Base-by-base conservation (phyloP, 495 filamentous ascomycete genomes). In the Aspergillus ostianus region DNA sequence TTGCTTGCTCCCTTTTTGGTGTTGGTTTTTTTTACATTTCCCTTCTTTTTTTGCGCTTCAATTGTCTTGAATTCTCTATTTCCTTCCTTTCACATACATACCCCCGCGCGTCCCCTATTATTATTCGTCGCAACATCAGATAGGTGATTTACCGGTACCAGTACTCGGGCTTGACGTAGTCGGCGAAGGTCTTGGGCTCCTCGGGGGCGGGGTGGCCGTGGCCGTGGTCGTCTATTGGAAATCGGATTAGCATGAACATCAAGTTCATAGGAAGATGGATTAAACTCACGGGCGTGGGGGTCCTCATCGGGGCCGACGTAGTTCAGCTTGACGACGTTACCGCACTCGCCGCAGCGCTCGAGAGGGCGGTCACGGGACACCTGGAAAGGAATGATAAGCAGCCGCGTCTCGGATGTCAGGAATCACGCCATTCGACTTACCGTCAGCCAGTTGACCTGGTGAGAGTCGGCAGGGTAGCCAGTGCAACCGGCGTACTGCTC, bases 401-500 rank as follows among this genome's bases (percentile, higher is more conserved):
- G 15, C 20, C 19, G 21, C 26, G 6, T 18, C 4, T 21, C 54
- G 45, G 23, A 21, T 18, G 44, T 7, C 2, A 21, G 4, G 6
- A 47, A 56, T 27, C 21, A 58, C 21, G n/a, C 53, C 18, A 54
- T 32, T 17, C 2, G 29, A 10, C 89, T 61, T 85, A 97, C 90
- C 30, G 86, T 88, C 63, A 97, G 83, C 94, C 94, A 98, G 77
- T 86, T 85, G 61, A 90, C 89, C 67, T 80, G 77, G 83, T 98
- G 94, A 32, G 90, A 93, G 82, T 98, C 95, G 66, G 82, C 93
- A 30, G 94, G 94, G 74, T 65, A 90, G 67, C 94, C 94, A 64
- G 94, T 98, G 87, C 94, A 98, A 71, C 94, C 94, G 71, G 88
- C 85, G 77, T 93, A 96, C 78, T 96, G 93, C 84, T 98, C 95